phyloP scores from a whole-genome alignment of 352 stramenopile species.

The Phytophthora hibernalis region DNA sequence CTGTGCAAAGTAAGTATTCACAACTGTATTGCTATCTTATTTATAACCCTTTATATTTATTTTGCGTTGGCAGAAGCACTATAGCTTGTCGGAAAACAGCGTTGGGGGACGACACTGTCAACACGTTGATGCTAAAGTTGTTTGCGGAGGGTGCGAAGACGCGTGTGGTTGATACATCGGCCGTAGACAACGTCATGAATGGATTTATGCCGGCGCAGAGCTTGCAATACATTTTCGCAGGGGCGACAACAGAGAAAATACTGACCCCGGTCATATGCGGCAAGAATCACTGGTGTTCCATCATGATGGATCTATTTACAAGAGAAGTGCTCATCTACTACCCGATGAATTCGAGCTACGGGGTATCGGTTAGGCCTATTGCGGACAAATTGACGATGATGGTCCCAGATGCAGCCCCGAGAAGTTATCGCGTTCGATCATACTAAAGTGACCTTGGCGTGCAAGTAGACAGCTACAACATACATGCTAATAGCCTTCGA shows the following conservation, averaged over 20 bases:
- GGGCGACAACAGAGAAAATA: neutral
- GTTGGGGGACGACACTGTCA: no score
- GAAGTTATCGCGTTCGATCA: no score
- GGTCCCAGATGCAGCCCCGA: no score
- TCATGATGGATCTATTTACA: no score
- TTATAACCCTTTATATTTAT: neutral
- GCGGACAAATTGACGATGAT: no score
- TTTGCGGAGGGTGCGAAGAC: no score
- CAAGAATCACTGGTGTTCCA: neutral
- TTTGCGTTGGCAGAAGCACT: neutral
- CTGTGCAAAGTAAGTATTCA: neutral
- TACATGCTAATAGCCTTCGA: constrained; percentile 4
- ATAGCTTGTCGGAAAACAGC: neutral
- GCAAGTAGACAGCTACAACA: constrained; percentile 5
- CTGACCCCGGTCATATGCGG: neutral
- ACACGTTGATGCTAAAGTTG: no score
- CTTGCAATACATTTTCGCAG: neutral
- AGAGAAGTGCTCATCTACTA: no score
- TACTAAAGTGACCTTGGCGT: neutral
- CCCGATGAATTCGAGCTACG: no score
- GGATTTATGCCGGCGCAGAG: neutral
- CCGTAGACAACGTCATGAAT: no score
- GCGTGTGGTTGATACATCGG: no score
- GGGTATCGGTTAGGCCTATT: no score
- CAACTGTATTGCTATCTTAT: neutral